These are phyloP conservation scores for Thermochaetoides dissita DNA, from an alignment of 2,329 filamentous ascomycete genomes.

Conservation along the genomic window DNA sequence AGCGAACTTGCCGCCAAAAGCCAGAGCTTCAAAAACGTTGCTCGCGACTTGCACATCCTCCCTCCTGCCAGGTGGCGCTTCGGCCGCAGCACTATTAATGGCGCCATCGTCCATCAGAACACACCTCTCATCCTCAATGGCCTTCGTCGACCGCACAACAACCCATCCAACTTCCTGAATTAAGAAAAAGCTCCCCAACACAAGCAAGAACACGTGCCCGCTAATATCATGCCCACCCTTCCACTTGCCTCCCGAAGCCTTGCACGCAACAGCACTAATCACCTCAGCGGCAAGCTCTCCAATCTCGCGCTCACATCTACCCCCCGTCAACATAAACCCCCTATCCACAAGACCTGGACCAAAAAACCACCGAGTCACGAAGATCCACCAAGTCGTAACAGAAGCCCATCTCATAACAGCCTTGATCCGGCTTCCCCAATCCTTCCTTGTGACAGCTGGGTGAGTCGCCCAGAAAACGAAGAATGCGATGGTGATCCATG, in stretches of 20 bases:
- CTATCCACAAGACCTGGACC: slow-evolving; percentile 82
- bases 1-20: slow-evolving; percentile 41
- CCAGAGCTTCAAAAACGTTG: slow-evolving; percentile 20
- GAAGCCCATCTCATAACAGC: slow-evolving; percentile 55
- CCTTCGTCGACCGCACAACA: slow-evolving; percentile 29
- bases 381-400: slow-evolving; percentile 66
- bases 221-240: slow-evolving; percentile 91
- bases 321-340: slow-evolving; percentile 76
- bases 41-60: slow-evolving; percentile 16
- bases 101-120: slow-evolving; percentile 55
- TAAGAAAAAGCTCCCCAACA: slow-evolving; percentile 68
- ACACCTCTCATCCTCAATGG: slow-evolving; percentile 44
- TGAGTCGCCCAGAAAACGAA: slow-evolving; percentile 55
- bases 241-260: slow-evolving; percentile 70
- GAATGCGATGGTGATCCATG: slow-evolving; percentile 73
- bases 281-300: slow-evolving; percentile 31
- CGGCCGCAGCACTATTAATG: slow-evolving; percentile 43
- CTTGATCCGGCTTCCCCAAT: slow-evolving; percentile 24
- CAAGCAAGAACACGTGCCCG: slow-evolving; percentile 86
- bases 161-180: slow-evolving; percentile 63
- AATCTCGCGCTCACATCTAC: slow-evolving; percentile 52
- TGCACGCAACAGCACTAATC: slow-evolving; percentile 67
- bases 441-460: slow-evolving; percentile 29
- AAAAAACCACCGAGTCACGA: slow-evolving; percentile 95
- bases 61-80: slow-evolving; percentile 21